A percentile compares a stretch with the other conserved stretches of the same genome.
phyloP scores from a whole-genome alignment of 1,284 basidiomycete species.

The Butyriboletus regius region DNA sequence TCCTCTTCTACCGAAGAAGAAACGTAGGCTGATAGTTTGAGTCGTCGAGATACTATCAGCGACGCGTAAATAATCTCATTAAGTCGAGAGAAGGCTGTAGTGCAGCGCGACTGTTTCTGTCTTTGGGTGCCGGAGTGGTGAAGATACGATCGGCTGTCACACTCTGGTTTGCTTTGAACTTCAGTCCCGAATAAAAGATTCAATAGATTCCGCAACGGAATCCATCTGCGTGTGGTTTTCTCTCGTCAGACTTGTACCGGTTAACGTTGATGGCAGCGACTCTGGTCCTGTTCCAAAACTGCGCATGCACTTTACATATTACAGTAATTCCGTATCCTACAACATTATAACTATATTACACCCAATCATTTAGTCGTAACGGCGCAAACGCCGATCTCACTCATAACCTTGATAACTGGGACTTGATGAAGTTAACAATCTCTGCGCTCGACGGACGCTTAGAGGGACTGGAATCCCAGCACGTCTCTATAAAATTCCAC shows the following conservation, averaged over 20 bases:
- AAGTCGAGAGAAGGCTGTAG: no score
- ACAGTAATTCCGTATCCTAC: not conserved
- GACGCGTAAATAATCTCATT: not conserved
- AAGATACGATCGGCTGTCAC: not conserved
- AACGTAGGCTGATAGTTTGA: not conserved
- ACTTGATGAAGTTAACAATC: slow-evolving; percentile 12
- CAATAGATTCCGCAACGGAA: no score
- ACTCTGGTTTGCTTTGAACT: not conserved
- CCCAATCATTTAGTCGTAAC: not conserved
- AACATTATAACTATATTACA: not conserved
- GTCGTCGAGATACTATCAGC: not conserved
- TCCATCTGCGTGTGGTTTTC: no score
- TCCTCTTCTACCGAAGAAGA: not conserved
- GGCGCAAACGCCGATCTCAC: no score
- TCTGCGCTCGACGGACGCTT: slow-evolving; percentile 15
- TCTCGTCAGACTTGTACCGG: not conserved
- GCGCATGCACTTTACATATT: not conserved
- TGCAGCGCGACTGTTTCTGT: no score
- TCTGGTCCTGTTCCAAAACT: not conserved
- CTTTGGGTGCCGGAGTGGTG: not conserved
- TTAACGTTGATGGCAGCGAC: not conserved
- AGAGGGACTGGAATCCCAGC: slow-evolving; percentile 14
- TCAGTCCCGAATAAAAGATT: not conserved
- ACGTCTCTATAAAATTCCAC: slow-evolving; percentile 22
- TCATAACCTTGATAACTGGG: not conserved